These are phyloP conservation scores for Pulveroboletus sp. DNA, from an alignment of 768 basidiomycete species.

Conservation along the genomic window DNA sequence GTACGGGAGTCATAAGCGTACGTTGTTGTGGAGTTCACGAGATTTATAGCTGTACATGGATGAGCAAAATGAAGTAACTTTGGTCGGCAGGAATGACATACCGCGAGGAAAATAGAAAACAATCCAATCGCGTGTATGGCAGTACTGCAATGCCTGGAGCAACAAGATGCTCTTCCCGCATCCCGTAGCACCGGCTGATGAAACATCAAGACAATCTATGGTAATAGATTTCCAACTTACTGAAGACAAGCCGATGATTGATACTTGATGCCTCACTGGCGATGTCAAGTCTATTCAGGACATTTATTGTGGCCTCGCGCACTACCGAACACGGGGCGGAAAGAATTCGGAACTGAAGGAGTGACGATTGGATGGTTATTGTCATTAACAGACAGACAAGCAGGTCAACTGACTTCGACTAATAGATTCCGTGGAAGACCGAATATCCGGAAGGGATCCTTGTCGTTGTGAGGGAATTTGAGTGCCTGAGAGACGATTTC, in stretches of 20 bases:
- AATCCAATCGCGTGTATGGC: slow-evolving; percentile 62
- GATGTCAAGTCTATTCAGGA: slow-evolving; percentile 47
- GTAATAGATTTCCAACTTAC: slow-evolving; percentile 37
- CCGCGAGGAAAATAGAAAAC: slow-evolving; percentile 83
- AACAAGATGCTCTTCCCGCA: slow-evolving; percentile 79
- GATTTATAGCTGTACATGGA: slow-evolving; percentile 38
- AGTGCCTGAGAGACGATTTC: slow-evolving; percentile 42
- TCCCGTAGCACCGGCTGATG: slow-evolving; percentile 65
- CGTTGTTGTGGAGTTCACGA: slow-evolving; percentile 71
- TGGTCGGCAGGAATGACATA: slow-evolving; percentile 27
- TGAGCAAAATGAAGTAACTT: not conserved
- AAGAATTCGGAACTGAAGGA: slow-evolving; percentile 58
- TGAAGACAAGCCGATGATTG: slow-evolving; percentile 55
- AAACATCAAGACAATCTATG: not conserved
- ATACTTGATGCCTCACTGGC: slow-evolving; percentile 47
- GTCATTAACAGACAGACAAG: not conserved
- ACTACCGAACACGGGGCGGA: slow-evolving; percentile 69
- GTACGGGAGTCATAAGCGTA: slow-evolving; percentile 74
- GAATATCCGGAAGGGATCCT: slow-evolving; percentile 54
- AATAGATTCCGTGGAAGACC: slow-evolving; percentile 68
- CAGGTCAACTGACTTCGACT: slow-evolving; percentile 55
- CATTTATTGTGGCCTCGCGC: slow-evolving; percentile 58
- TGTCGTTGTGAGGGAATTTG: slow-evolving; percentile 40
- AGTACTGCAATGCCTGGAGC: slow-evolving; percentile 72
- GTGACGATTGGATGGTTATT: not conserved